Percentiles rank a stretch among this genome's conserved stretches.
Evolutionary conservation across 306 rosid species (phyloP).

Genomic region (Acacia confusa): DNA sequence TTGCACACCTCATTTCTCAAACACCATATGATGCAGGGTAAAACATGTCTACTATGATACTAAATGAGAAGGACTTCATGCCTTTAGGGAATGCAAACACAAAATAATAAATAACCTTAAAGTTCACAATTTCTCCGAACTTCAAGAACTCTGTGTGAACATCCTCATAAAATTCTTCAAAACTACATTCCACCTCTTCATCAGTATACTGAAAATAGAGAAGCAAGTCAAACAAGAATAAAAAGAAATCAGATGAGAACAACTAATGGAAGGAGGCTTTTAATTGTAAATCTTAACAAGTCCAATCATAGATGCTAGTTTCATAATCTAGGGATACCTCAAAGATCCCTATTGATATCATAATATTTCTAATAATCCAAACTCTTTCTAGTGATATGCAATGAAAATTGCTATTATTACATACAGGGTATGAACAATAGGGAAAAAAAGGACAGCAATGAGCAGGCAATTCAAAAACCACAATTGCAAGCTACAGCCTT

Average conservation of each 20-base stretch:
- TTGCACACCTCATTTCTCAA: not conserved
- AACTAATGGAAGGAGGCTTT: constrained; percentile 1
- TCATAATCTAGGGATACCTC: not conserved
- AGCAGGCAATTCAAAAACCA: not conserved
- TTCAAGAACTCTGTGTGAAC: constrained; percentile 97
- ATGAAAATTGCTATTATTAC: not conserved
- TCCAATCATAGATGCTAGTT: not conserved
- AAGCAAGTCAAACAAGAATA: constrained; percentile 37
- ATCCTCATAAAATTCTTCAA: constrained; percentile 93
- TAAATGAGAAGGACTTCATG: not conserved
- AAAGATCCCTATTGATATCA: not conserved
- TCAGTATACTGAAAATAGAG: constrained; percentile 70
- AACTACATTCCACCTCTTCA: constrained; percentile 79
- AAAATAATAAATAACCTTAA: constrained; percentile 64
- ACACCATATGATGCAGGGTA: not conserved
- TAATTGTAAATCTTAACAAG: constrained; percentile 1
- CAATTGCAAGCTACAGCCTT: not conserved
- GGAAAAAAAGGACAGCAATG: not conserved
- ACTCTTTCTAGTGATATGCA: not conserved
- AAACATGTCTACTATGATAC: not conserved
- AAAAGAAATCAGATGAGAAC: constrained; percentile 29
- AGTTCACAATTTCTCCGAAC: constrained; percentile 92
- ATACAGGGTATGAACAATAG: not conserved
- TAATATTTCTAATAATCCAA: not conserved
- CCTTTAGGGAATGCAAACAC: not conserved